These are phyloP conservation scores for Diplodia mutila DNA, from an alignment of 2,329 filamentous ascomycete species.

Conservation along the genomic window DNA sequence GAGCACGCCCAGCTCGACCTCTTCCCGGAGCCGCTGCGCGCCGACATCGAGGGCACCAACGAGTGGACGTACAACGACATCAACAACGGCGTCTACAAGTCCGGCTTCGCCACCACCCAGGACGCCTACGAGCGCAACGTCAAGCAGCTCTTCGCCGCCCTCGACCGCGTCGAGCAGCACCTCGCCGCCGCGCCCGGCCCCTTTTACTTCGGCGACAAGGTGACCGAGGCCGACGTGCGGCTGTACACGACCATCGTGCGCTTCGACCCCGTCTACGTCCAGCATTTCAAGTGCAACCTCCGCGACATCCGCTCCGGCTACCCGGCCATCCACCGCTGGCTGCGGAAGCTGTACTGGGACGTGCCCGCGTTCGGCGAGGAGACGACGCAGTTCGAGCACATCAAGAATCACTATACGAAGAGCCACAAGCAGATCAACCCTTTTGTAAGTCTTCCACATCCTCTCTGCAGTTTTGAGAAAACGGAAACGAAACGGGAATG, in stretches of 20 bases:
- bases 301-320: conserved; percentile 84
- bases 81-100: conserved; percentile 58
- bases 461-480: no score
- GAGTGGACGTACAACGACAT: conserved; percentile 58
- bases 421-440: conserved; percentile 68
- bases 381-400: conserved; percentile 92
- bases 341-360: conserved; percentile 85
- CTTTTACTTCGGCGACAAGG: conserved; percentile 59
- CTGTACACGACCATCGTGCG: conserved; percentile 64
- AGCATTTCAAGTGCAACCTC: conserved; percentile 78
- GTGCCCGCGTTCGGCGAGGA: conserved; percentile 73
- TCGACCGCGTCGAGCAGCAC: conserved; percentile 52
- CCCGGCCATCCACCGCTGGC: conserved; percentile 78
- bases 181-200: conserved; percentile 49
- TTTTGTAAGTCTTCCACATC: conserved; percentile 37
- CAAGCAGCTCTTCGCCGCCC: conserved; percentile 51
- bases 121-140: conserved; percentile 55
- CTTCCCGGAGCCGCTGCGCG: conserved; percentile 48
- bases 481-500: neutral
- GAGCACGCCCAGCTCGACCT: conserved; percentile 50
- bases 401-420: conserved; percentile 79
- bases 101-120: conserved; percentile 57
- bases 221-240: conserved; percentile 57
- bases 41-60: conserved; percentile 54
- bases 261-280: conserved; percentile 60